Percentiles rank a stretch among this genome's conserved stretches.
These are phyloP conservation scores for Eutrema salsugineum DNA, from an alignment of 441 rosid species.

Conservation along the genomic window DNA sequence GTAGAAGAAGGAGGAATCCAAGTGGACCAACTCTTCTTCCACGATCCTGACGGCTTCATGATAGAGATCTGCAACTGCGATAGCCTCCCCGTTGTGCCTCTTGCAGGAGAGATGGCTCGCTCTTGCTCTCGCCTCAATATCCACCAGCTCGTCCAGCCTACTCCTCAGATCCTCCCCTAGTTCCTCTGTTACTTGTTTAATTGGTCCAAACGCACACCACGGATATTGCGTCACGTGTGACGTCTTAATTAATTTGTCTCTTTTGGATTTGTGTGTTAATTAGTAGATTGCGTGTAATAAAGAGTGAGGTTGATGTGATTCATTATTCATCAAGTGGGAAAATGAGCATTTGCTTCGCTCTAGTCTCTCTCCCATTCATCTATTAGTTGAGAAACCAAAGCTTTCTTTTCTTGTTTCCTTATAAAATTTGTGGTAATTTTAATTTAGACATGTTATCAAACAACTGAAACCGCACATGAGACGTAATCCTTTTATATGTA, in stretches of 20 bases:
- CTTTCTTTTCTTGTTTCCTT: background rate
- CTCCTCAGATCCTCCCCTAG: slow-evolving; percentile 46
- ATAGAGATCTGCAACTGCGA: slow-evolving; percentile 95
- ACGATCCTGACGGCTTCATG: slow-evolving; percentile 96
- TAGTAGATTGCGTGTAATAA: background rate
- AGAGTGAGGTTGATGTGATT: slow-evolving; percentile 12
- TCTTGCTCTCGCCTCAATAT: slow-evolving; percentile 56
- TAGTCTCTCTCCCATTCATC: background rate
- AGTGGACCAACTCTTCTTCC: slow-evolving; percentile 88
- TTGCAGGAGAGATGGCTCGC: slow-evolving; percentile 52
- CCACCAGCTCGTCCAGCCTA: slow-evolving; percentile 38
- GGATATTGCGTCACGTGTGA: background rate
- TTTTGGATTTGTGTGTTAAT: background rate
- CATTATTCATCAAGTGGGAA: background rate
- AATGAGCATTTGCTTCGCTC: slow-evolving; percentile 15
- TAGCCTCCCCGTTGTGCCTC: slow-evolving; percentile 70
- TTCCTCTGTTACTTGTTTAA: background rate
- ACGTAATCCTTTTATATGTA: background rate
- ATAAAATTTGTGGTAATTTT: background rate
- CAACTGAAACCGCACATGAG: background rate
- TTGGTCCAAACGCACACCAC: background rate
- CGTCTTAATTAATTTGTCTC: background rate
- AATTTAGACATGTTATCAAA: background rate
- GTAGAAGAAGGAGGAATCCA: slow-evolving; percentile 89
- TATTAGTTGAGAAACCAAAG: background rate